phyloP scores from a whole-genome alignment of 176 grass and related monocot genomes.

The Echinochloa phyllopogon region DNA sequence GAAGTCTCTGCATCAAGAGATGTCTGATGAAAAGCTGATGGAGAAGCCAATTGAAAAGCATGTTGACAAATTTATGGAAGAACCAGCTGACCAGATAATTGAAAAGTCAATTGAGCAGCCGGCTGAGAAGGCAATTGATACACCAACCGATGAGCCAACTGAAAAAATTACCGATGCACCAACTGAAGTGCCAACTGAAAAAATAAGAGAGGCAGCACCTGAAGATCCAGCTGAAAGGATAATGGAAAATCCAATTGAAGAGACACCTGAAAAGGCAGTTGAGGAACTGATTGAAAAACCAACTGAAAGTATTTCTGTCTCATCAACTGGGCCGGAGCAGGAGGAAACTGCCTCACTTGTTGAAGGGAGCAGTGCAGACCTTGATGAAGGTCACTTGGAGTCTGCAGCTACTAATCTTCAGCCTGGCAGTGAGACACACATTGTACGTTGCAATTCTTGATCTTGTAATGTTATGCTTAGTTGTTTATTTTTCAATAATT shows the following conservation, averaged over 20 bases:
- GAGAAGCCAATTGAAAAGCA: slow-evolving; percentile 46
- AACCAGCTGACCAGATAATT: slow-evolving; percentile 51
- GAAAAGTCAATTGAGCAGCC: slow-evolving; percentile 52
- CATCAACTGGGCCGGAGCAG: slow-evolving; percentile 45
- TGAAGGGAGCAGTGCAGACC: slow-evolving; percentile 37
- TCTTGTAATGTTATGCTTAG: slow-evolving; percentile 30
- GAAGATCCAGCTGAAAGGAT: slow-evolving; percentile 44
- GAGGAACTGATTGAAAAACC: slow-evolving; percentile 50
- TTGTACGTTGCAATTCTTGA: slow-evolving; percentile 56
- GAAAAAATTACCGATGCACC: slow-evolving; percentile 36
- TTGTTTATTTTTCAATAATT: slow-evolving; percentile 28
- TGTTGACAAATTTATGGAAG: slow-evolving; percentile 43
- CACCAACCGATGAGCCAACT: slow-evolving; percentile 39
- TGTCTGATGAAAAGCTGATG: slow-evolving; percentile 47
- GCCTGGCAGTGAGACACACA: slow-evolving; percentile 61
- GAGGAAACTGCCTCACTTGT: slow-evolving; percentile 39
- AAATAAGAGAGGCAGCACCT: slow-evolving; percentile 18
- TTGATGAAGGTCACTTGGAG: slow-evolving; percentile 52
- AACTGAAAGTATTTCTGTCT: slow-evolving; percentile 42
- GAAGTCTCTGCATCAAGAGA: slow-evolving; percentile 57
- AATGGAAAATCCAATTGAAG: slow-evolving; percentile 45
- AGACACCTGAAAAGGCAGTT: slow-evolving; percentile 40
- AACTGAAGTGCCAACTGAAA: slow-evolving; percentile 51
- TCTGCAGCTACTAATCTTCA: slow-evolving; percentile 67
- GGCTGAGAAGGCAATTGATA: slow-evolving; percentile 46